phyloP scores from a whole-genome alignment of 352 stramenopile species.

The Phytophthora megakarya region DNA sequence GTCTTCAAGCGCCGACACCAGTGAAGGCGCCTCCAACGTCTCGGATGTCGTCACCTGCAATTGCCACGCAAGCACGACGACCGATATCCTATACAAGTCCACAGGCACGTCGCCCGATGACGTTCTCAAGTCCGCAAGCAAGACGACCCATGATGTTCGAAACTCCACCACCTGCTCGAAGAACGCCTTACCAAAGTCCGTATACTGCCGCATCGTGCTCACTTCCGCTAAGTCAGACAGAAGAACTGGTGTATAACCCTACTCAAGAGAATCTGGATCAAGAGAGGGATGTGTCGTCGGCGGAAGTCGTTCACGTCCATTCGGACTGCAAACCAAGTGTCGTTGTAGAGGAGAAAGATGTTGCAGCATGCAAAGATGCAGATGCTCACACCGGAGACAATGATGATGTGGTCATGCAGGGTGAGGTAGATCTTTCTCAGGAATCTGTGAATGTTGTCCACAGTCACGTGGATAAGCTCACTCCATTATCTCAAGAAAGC shows the following conservation, averaged over 20 bases:
- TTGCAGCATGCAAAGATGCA: background rate
- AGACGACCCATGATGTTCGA: conserved; percentile 22
- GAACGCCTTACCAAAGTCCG: conserved; percentile 31
- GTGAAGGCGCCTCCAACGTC: conserved; percentile 36
- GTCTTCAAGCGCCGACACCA: conserved; percentile 53
- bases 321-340: background rate
- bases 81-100: conserved; percentile 38
- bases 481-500: conserved; percentile 40
- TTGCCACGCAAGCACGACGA: conserved; percentile 14
- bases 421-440: conserved; percentile 27
- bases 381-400: conserved; percentile 11
- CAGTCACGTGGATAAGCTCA: conserved; percentile 26
- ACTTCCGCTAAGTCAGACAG: conserved; percentile 40
- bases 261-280: conserved; percentile 20
- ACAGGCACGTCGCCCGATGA: conserved; percentile 29
- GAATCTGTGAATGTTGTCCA: conserved; percentile 22
- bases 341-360: conserved; percentile 11
- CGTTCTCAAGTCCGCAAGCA: conserved; percentile 32
- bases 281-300: conserved; percentile 6
- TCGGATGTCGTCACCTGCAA: conserved; percentile 32
- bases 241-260: conserved; percentile 38
- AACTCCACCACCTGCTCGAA: conserved; percentile 15
- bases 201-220: conserved; percentile 32
- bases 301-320: background rate
- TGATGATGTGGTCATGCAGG: conserved; percentile 5